phyloP scores from a whole-genome alignment of 805 yeast genomes.

The Kodamaea laetipori region DNA sequence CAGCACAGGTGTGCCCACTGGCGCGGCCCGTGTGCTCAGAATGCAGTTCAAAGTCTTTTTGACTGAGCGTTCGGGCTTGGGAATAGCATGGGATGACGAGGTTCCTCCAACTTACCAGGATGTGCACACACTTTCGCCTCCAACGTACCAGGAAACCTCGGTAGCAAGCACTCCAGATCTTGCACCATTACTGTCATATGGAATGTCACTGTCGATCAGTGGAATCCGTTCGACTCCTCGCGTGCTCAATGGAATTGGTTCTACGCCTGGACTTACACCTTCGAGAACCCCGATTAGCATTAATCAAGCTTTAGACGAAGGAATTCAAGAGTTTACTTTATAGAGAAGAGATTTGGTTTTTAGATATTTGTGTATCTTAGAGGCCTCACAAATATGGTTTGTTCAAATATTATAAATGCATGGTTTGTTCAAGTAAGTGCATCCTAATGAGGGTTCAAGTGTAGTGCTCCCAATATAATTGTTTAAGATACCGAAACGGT shows the following conservation, averaged over 20 bases:
- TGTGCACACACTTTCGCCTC: slow-evolving; percentile 82
- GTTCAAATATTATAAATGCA: too few relatives aligned
- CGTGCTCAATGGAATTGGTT: slow-evolving; percentile 47
- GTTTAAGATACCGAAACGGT: too few relatives aligned
- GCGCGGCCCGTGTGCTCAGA: slow-evolving; percentile 89
- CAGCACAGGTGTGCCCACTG: slow-evolving; percentile 76
- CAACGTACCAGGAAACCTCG: slow-evolving; percentile 55
- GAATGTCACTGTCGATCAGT: slow-evolving; percentile 14
- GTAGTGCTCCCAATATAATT: too few relatives aligned
- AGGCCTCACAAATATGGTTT: too few relatives aligned
- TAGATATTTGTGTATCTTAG: too few relatives aligned
- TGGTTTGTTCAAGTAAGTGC: too few relatives aligned
- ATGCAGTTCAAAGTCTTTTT: slow-evolving; percentile 89
- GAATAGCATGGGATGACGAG: slow-evolving; percentile 98
- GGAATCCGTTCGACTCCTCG: slow-evolving; percentile 30
- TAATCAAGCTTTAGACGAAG: slow-evolving; percentile 35
- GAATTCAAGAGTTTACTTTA: slow-evolving; percentile 32
- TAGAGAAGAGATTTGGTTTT: not conserved
- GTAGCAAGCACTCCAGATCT: slow-evolving; percentile 21
- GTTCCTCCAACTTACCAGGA: slow-evolving; percentile 96
- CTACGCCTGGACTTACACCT: slow-evolving; percentile 35
- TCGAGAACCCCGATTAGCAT: slow-evolving; percentile 21
- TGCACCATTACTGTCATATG: slow-evolving; percentile 21
- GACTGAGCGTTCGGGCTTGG: slow-evolving; percentile 91
- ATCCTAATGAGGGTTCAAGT: too few relatives aligned